These are phyloP conservation scores for Pascua sp. DNA, from an alignment of 1,284 basidiomycete genomes.

Conservation along the genomic window DNA sequence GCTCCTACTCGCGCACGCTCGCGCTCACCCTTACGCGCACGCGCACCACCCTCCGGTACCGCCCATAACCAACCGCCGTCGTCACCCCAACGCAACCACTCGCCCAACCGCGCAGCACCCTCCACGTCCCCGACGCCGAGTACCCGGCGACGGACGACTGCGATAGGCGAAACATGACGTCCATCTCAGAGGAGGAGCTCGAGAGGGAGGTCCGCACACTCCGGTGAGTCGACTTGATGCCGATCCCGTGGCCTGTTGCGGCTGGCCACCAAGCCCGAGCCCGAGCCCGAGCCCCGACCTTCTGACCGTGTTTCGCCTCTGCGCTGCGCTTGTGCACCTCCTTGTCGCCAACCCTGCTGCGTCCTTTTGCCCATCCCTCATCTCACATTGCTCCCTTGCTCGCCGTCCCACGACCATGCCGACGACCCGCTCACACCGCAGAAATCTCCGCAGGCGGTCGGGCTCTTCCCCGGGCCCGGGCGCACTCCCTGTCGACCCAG, in stretches of 20 bases:
- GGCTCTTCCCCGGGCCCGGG: slow-evolving; percentile 67
- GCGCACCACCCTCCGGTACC: background rate
- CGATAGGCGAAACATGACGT: slow-evolving; percentile 14
- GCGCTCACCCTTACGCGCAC: background rate
- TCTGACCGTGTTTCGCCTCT: too few species aligned
- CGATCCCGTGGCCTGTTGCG: background rate
- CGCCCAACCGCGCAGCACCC: too few species aligned
- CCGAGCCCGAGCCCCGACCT: too few species aligned
- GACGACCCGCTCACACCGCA: slow-evolving; percentile 11
- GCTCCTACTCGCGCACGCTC: background rate
- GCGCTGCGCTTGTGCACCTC: background rate
- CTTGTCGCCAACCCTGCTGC: background rate
- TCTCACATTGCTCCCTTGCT: too few species aligned
- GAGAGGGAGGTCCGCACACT: slow-evolving; percentile 80
- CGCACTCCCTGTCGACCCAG: slow-evolving; percentile 75
- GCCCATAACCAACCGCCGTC: background rate
- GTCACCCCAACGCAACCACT: background rate
- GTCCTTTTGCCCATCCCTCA: too few species aligned
- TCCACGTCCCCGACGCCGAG: too few species aligned
- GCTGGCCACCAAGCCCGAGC: background rate
- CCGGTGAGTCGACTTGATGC: slow-evolving; percentile 37
- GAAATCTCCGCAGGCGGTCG: slow-evolving; percentile 76
- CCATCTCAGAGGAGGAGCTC: slow-evolving; percentile 67
- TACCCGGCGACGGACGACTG: background rate
- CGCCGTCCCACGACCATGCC: too few species aligned